Evolutionary conservation across 305 asterid species (phyloP).

Genomic region (Fraxinus xanthoxyloides): DNA sequence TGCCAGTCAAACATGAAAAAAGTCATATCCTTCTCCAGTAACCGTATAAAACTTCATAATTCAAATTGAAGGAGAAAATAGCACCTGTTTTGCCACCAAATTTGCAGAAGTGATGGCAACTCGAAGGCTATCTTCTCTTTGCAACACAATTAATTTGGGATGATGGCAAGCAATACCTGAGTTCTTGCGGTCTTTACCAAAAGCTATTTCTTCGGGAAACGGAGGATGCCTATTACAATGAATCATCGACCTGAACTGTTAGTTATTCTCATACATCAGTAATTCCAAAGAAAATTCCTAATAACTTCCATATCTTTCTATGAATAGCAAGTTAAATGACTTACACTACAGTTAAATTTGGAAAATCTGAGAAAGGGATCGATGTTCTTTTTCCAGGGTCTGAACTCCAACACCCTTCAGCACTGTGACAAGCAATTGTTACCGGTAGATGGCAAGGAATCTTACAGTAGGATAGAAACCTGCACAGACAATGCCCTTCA

Average conservation of each 20-base stretch:
- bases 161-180: slow-evolving; percentile 92
- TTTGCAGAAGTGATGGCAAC: slow-evolving; percentile 85
- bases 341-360: slow-evolving; percentile 69
- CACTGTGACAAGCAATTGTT: slow-evolving; percentile 80
- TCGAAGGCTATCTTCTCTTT: slow-evolving; percentile 70
- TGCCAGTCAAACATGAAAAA: slow-evolving; percentile 4
- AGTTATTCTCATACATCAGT: slow-evolving; percentile 24
- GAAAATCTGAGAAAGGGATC: slow-evolving; percentile 64
- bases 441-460: slow-evolving; percentile 69
- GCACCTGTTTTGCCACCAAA: slow-evolving; percentile 84
- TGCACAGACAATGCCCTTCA: slow-evolving; percentile 25
- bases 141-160: slow-evolving; percentile 80
- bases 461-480: slow-evolving; percentile 74
- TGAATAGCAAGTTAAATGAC: slow-evolving; percentile 28
- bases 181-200: slow-evolving; percentile 73
- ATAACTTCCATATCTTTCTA: neutral
- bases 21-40: slow-evolving; percentile 12
- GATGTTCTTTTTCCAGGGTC: slow-evolving; percentile 62
- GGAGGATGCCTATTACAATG: slow-evolving; percentile 67
- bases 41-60: slow-evolving; percentile 13
- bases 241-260: slow-evolving; percentile 25
- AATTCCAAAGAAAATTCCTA: slow-evolving; percentile 13
- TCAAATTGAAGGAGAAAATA: slow-evolving; percentile 17
- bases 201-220: slow-evolving; percentile 90
- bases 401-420: slow-evolving; percentile 78